A percentile compares a stretch with the other conserved stretches of the same genome.
These are phyloP conservation scores for Leccinum disarticulatum DNA, from an alignment of 768 basidiomycete genomes.

Conservation along the genomic window DNA sequence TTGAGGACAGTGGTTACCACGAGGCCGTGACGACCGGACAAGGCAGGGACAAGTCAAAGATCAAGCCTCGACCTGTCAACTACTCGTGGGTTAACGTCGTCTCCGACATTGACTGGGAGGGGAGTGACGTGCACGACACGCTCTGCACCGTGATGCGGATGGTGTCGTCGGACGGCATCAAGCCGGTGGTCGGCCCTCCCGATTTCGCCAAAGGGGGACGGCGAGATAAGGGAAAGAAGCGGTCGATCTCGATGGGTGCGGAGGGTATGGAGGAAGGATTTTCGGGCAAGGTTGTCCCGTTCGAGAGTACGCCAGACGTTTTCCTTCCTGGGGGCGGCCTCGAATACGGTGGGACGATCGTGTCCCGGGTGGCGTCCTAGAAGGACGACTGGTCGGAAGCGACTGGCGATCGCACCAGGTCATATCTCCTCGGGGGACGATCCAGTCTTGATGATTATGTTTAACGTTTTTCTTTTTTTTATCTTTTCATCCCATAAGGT, in stretches of 20 bases:
- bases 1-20: slow-evolving; percentile 27
- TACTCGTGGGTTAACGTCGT: slow-evolving; percentile 83
- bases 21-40: slow-evolving; percentile 18
- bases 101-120: slow-evolving; percentile 84
- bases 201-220: slow-evolving; percentile 24
- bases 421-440: background rate
- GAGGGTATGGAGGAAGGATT: slow-evolving; percentile 19
- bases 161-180: slow-evolving; percentile 35
- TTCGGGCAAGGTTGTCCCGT: slow-evolving; percentile 33
- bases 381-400: background rate
- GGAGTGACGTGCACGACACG: slow-evolving; percentile 64
- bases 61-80: slow-evolving; percentile 48
- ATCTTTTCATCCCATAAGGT: slow-evolving; percentile 2
- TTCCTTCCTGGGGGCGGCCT: slow-evolving; percentile 31
- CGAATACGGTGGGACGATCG: slow-evolving; percentile 35
- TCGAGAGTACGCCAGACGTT: slow-evolving; percentile 34
- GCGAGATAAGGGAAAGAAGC: slow-evolving; percentile 31
- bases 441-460: background rate
- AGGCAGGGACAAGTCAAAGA: slow-evolving; percentile 34
- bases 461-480: background rate
- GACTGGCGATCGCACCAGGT: background rate
- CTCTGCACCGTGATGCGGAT: slow-evolving; percentile 40
- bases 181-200: slow-evolving; percentile 23
- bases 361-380: slow-evolving; percentile 35
- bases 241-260: slow-evolving; percentile 7